A percentile compares a stretch with the other conserved stretches of the same genome.
phyloP scores from a whole-genome alignment of 495 filamentous ascomycete species.

The Penicillium paxilli region DNA sequence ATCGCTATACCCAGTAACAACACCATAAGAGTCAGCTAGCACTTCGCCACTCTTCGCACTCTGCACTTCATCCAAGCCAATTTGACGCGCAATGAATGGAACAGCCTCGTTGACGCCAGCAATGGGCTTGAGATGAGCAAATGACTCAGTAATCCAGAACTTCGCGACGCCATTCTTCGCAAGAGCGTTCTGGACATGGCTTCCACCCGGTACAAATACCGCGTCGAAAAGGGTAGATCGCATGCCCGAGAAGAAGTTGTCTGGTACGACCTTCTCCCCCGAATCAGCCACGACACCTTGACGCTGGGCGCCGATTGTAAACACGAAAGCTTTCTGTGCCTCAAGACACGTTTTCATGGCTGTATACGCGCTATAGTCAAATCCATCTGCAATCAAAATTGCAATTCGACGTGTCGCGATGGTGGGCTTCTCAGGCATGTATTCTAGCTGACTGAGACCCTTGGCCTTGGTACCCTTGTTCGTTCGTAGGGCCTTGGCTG shows the following conservation, averaged over 20 bases:
- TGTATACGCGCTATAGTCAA: conserved; percentile 63
- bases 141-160: conserved; percentile 84
- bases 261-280: conserved; percentile 59
- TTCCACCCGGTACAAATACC: conserved; percentile 75
- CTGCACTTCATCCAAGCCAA: conserved; percentile 55
- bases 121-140: conserved; percentile 78
- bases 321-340: conserved; percentile 63
- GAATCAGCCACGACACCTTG: conserved; percentile 55
- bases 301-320: conserved; percentile 65
- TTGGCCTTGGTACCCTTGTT: conserved; percentile 71
- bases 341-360: conserved; percentile 62
- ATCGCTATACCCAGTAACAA: conserved; percentile 35
- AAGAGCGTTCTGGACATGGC: conserved; percentile 57
- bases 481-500: conserved; percentile 44
- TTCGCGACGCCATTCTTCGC: conserved; percentile 72
- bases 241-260: conserved; percentile 81
- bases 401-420: conserved; percentile 73
- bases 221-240: conserved; percentile 87
- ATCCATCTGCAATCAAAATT: conserved; percentile 81
- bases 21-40: conserved; percentile 56
- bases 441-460: conserved; percentile 68
- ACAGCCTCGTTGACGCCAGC: conserved; percentile 73
- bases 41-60: conserved; percentile 51
- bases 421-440: conserved; percentile 58
- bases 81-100: conserved; percentile 54